Conservation (phyloP, 208 protist species). For the Zelonia costaricensis region DNA sequence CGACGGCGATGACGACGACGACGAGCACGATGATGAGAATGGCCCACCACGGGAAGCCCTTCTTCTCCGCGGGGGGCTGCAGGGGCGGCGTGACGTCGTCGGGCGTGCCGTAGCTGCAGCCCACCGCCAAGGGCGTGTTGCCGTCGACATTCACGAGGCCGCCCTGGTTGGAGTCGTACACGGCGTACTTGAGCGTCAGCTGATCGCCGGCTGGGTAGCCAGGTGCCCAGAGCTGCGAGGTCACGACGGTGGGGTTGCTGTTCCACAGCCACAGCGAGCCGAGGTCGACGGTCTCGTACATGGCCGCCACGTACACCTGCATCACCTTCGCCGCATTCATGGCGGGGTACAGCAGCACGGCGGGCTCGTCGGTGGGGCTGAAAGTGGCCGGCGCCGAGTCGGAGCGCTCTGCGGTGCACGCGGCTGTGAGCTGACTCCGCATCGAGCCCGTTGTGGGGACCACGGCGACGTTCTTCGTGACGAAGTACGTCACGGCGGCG, state of each 20-base stretch:
- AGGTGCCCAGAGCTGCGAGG: neutral
- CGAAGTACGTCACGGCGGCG: too few relatives aligned
- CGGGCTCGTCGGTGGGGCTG: neutral
- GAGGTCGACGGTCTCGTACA: neutral
- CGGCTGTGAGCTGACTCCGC: too few relatives aligned
- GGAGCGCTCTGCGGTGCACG: neutral
- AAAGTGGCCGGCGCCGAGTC: neutral
- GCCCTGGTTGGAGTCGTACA: conserved; percentile 10
- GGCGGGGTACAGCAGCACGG: neutral
- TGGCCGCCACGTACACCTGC: neutral
- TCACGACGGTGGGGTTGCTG: neutral
- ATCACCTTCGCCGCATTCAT: neutral
- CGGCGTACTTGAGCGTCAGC: conserved; percentile 1
- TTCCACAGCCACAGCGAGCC: neutral
- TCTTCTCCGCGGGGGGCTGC: neutral
- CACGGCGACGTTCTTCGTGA: too few relatives aligned
- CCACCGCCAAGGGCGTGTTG: neutral
- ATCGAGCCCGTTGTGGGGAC: too few relatives aligned
- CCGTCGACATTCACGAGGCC: conserved; percentile 9
- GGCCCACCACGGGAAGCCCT: conserved; percentile 10
- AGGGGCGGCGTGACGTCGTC: neutral
- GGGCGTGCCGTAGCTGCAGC: neutral
- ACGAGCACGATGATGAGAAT: conserved; percentile 20
- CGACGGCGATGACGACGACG: conserved; percentile 1
- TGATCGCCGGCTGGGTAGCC: neutral